Percentiles rank a stretch among this genome's conserved stretches.
These are phyloP conservation scores for Gloeostereum incarnatum DNA, from an alignment of 768 basidiomycete genomes.

Conservation along the genomic window DNA sequence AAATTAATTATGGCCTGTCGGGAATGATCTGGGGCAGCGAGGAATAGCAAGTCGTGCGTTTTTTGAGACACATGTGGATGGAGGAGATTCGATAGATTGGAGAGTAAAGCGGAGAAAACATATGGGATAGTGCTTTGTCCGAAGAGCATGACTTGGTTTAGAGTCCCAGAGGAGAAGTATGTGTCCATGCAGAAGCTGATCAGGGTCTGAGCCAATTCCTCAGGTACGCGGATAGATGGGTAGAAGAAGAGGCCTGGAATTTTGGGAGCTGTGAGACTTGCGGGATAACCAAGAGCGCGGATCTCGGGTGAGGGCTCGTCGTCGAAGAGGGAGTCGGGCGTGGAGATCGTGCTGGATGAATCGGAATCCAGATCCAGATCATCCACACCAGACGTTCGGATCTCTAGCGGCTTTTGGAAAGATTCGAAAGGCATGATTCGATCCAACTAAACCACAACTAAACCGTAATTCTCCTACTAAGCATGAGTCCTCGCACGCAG, in stretches of 20 bases:
- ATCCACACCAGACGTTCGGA: no score
- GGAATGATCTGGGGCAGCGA: slow-evolving; percentile 32
- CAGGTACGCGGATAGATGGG: slow-evolving; percentile 39
- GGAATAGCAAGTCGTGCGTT: slow-evolving; percentile 54
- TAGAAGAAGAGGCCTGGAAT: slow-evolving; percentile 61
- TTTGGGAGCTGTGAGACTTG: no score
- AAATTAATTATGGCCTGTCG: slow-evolving; percentile 88
- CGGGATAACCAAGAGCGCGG: no score
- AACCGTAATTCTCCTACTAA: no score
- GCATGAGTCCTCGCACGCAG: no score
- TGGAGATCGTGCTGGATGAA: no score
- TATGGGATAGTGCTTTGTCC: slow-evolving; percentile 28
- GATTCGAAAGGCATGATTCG: no score
- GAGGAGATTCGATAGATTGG: slow-evolving; percentile 37
- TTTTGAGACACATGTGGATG: slow-evolving; percentile 36
- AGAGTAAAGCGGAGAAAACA: slow-evolving; percentile 54
- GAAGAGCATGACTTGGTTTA: slow-evolving; percentile 88
- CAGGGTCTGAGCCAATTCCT: slow-evolving; percentile 40
- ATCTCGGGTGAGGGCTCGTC: no score
- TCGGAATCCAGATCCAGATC: no score
- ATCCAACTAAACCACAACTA: no score
- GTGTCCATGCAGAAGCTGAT: slow-evolving; percentile 41
- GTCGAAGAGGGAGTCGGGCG: no score
- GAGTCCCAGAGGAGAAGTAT: slow-evolving; percentile 39
- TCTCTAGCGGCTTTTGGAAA: no score